These are phyloP conservation scores for Clavariopsis aquatica DNA, from an alignment of 495 filamentous ascomycete genomes.

Conservation along the genomic window DNA sequence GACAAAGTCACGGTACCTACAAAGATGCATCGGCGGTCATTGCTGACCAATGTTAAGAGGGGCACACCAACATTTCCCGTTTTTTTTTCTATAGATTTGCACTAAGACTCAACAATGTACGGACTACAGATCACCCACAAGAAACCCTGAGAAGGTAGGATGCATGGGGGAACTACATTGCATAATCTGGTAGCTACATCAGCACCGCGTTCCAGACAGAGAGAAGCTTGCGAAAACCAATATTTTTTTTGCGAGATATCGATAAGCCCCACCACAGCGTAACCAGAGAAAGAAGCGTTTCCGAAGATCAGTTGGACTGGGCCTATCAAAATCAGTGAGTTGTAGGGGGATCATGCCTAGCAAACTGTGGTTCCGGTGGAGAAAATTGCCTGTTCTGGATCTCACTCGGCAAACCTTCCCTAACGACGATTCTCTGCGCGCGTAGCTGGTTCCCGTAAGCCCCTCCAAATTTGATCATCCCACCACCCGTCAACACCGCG, in stretches of 20 bases:
- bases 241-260: neutral
- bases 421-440: neutral
- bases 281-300: conserved; percentile 2
- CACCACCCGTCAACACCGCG: conserved; percentile 7
- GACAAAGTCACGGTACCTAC: conserved; percentile 2
- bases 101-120: neutral
- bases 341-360: neutral
- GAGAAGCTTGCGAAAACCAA: neutral
- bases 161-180: neutral
- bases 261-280: neutral
- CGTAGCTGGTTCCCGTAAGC: neutral
- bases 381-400: conserved; percentile 4
- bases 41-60: conserved; percentile 15
- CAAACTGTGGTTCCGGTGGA: neutral
- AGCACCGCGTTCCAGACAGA: neutral
- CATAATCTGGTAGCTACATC: neutral
- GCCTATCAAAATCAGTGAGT: neutral
- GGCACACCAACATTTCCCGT: neutral
- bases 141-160: neutral
- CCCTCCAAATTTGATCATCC: conserved; percentile 11
- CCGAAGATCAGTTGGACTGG: neutral
- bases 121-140: conserved; percentile 13
- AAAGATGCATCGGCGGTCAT: conserved; percentile 3
- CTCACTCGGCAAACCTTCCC: conserved; percentile 11
- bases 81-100: neutral